Evolutionary conservation across 345 rosid genomes (phyloP).

Genomic region (Citrus unshiu): DNA sequence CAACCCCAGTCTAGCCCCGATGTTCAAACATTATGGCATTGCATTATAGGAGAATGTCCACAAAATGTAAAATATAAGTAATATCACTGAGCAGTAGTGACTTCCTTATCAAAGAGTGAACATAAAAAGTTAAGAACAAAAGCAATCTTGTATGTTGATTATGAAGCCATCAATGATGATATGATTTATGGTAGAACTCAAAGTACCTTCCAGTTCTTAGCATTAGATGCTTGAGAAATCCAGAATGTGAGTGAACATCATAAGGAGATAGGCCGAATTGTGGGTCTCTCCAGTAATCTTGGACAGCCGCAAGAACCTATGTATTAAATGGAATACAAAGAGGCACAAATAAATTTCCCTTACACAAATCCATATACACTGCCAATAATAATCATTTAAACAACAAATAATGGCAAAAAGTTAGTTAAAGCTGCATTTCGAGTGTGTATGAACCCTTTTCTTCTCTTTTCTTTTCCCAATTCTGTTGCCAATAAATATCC

Average conservation of each 20-base stretch:
- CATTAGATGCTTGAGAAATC: conserved; percentile 93
- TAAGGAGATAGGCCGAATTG: conserved; percentile 74
- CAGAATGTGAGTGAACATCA: conserved; percentile 70
- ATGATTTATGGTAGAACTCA: neutral
- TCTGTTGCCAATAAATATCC: neutral
- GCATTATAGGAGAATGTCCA: neutral
- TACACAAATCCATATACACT: neutral
- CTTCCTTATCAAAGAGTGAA: neutral
- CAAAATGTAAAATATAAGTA: neutral
- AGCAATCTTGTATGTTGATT: neutral
- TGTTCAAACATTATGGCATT: neutral
- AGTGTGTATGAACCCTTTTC: neutral
- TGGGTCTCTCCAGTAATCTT: conserved; percentile 86
- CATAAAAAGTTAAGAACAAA: neutral
- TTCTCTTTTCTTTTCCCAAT: neutral
- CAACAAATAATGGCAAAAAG: neutral
- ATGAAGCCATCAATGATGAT: neutral
- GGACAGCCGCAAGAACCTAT: conserved; percentile 79
- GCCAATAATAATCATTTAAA: conserved; percentile 2
- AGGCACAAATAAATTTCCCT: conserved; percentile 3
- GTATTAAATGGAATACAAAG: conserved; percentile 10
- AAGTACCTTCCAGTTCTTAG: conserved; percentile 90
- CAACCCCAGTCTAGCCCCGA: neutral
- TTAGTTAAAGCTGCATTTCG: neutral
- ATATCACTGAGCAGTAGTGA: neutral